Evolutionary conservation across 225 moss, liverwort and hornwort species (phyloP).

Genomic region (Takakia lepidozioides): DNA sequence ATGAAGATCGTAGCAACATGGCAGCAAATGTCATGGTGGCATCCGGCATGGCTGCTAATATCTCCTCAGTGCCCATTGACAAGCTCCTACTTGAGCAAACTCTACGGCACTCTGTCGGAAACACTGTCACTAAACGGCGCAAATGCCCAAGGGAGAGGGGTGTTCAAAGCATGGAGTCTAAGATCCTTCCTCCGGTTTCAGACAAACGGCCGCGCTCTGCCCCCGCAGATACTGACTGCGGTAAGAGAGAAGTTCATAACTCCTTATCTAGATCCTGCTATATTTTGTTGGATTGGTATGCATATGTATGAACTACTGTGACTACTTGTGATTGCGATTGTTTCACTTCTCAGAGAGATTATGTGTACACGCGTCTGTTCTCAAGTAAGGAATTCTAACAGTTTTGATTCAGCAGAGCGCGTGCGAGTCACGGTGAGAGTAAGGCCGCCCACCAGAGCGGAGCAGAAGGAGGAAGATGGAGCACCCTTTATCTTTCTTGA

Average conservation of each 20-base stretch:
- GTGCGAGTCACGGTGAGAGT: slow-evolving; percentile 76
- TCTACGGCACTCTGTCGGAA: background rate
- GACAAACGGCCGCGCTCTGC: slow-evolving; percentile 21
- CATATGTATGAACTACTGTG: too few relatives aligned
- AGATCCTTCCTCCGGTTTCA: background rate
- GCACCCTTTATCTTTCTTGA: slow-evolving; percentile 77
- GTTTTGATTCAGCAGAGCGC: too few relatives aligned
- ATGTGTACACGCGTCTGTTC: too few relatives aligned
- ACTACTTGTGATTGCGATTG: too few relatives aligned
- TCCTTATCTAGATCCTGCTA: too few relatives aligned
- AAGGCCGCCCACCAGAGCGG: slow-evolving; percentile 54
- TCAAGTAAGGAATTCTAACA: too few relatives aligned
- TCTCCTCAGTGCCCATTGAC: slow-evolving; percentile 7
- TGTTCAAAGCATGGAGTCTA: slow-evolving; percentile 7
- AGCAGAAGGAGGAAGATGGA: slow-evolving; percentile 62
- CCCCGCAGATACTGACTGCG: slow-evolving; percentile 7
- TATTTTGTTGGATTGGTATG: too few relatives aligned
- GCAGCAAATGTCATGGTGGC: slow-evolving; percentile 1
- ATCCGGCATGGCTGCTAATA: slow-evolving; percentile 7
- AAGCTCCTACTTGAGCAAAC: slow-evolving; percentile 17
- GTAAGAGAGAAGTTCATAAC: too few relatives aligned
- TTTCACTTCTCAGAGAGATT: too few relatives aligned
- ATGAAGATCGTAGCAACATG: slow-evolving; percentile 9
- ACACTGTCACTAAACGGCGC: slow-evolving; percentile 5
- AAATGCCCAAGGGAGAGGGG: slow-evolving; percentile 1